A percentile compares a stretch with the other conserved stretches of the same genome.
These are phyloP conservation scores for Globisporangium takayamanum DNA, from an alignment of 352 stramenopile genomes.

Conservation along the genomic window DNA sequence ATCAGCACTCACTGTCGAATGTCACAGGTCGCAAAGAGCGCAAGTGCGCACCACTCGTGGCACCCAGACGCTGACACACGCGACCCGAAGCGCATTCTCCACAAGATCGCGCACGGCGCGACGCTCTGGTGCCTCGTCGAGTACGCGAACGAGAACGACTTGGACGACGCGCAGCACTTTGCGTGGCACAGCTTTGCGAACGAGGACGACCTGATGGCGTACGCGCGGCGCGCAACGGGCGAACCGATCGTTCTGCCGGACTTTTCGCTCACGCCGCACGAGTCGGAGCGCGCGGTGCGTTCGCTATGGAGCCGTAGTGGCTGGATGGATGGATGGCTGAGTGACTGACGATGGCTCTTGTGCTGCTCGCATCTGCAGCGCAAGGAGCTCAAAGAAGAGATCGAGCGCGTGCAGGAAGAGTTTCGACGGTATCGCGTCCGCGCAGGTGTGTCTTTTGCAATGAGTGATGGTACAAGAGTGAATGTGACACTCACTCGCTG, in stretches of 20 bases:
- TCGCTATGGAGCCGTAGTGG: neutral
- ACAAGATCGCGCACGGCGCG: constrained; percentile 55
- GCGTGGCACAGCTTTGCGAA: constrained; percentile 68
- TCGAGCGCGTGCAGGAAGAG: constrained; percentile 82
- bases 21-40: constrained; percentile 24
- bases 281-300: constrained; percentile 69
- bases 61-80: constrained; percentile 38
- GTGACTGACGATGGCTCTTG: neutral
- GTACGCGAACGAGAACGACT: constrained; percentile 63
- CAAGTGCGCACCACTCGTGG: constrained; percentile 39
- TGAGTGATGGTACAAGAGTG: neutral
- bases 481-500: neutral
- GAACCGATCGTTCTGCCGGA: constrained; percentile 60
- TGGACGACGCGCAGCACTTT: constrained; percentile 57
- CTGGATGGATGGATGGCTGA: neutral
- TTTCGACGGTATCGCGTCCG: constrained; percentile 84
- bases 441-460: constrained; percentile 25
- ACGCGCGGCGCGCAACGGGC: constrained; percentile 44
- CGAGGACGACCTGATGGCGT: constrained; percentile 54
- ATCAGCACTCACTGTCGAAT: neutral
- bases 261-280: constrained; percentile 60
- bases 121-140: constrained; percentile 79
- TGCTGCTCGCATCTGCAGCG: constrained; percentile 29
- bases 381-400: constrained; percentile 74
- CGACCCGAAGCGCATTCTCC: constrained; percentile 54